Percentiles rank a stretch among this genome's conserved stretches.
These are phyloP conservation scores for Yamadazyma aaseri DNA, from an alignment of 1,139 yeast species.

Conservation along the genomic window DNA sequence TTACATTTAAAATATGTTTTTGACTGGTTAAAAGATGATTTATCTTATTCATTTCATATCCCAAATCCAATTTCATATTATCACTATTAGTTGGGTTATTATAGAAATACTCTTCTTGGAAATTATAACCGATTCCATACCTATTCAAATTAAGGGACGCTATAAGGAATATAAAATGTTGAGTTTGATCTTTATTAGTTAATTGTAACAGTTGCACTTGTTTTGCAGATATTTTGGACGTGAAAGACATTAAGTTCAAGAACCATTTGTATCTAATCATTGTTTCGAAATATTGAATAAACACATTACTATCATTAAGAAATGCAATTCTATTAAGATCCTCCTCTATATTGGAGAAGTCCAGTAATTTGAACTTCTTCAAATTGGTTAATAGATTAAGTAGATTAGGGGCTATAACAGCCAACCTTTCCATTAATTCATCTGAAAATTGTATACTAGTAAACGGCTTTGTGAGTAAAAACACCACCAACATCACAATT, in stretches of 20 bases:
- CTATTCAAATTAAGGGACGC: constrained; percentile 10
- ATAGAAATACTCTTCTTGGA: constrained; percentile 10
- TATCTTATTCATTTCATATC: constrained; percentile 2
- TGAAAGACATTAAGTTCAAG: constrained; percentile 14
- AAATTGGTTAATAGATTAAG: constrained; percentile 4
- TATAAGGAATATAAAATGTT: constrained; percentile 12
- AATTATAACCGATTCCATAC: constrained; percentile 16
- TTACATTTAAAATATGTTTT: constrained; percentile 1
- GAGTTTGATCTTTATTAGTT: constrained; percentile 6
- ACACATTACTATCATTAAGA: constrained; percentile 3
- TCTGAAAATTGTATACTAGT: constrained; percentile 7
- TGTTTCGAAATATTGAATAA: constrained; percentile 9
- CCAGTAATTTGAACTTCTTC: constrained; percentile 4
- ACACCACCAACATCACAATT: constrained; percentile 5
- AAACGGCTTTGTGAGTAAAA: constrained; percentile 12
- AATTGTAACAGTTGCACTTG: constrained; percentile 8
- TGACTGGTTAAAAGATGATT: constrained; percentile 2
- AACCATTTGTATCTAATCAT: constrained; percentile 15
- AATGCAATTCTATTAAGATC: constrained; percentile 5
- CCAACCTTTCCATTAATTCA: constrained; percentile 4
- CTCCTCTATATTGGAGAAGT: background rate
- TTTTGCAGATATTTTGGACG: constrained; percentile 10
- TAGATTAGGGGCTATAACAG: constrained; percentile 2
- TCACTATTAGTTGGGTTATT: constrained; percentile 6
- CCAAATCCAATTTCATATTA: background rate